These are phyloP conservation scores for Brassica balearica DNA, from an alignment of 441 rosid genomes.

Conservation along the genomic window DNA sequence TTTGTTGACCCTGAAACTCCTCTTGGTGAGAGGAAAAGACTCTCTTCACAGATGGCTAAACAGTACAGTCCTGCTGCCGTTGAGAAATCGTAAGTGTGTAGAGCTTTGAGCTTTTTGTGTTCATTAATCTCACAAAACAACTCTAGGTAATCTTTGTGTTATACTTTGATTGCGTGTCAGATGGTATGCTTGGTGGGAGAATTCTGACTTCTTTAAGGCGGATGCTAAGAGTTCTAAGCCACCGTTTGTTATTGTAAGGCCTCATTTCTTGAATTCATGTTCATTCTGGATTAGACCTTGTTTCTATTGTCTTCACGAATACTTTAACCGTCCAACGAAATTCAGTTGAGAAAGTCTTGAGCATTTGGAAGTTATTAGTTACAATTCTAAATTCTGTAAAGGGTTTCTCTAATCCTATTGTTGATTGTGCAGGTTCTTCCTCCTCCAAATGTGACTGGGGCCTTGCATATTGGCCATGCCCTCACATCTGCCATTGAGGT, in stretches of 20 bases:
- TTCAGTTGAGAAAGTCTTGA: slow-evolving; percentile 6
- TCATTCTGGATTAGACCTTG: slow-evolving; percentile 18
- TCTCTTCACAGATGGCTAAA: slow-evolving; percentile 79
- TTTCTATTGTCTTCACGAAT: slow-evolving; percentile 13
- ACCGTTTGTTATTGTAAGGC: slow-evolving; percentile 76
- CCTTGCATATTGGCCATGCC: slow-evolving; percentile 96
- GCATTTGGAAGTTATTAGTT: slow-evolving; percentile 1
- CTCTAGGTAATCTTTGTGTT: slow-evolving; percentile 10
- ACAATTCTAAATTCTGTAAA: neutral
- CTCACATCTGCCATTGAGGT: slow-evolving; percentile 91
- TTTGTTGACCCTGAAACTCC: slow-evolving; percentile 44
- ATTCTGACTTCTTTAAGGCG: slow-evolving; percentile 69
- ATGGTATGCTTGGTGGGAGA: slow-evolving; percentile 98
- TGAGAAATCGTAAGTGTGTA: slow-evolving; percentile 76
- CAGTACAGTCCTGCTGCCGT: slow-evolving; percentile 53
- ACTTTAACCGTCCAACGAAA: neutral
- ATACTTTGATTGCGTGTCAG: slow-evolving; percentile 48
- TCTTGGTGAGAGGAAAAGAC: slow-evolving; percentile 73
- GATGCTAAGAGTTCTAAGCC: slow-evolving; percentile 81
- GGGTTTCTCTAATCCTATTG: slow-evolving; percentile 7
- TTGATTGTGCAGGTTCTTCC: slow-evolving; percentile 78
- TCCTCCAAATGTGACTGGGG: slow-evolving; percentile 99
- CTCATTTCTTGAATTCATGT: neutral
- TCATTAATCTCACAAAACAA: slow-evolving; percentile 32
- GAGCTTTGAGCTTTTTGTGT: slow-evolving; percentile 63